Evolutionary conservation across 495 filamentous ascomycete genomes (phyloP).

Genomic region (Penicillium argentinense): DNA sequence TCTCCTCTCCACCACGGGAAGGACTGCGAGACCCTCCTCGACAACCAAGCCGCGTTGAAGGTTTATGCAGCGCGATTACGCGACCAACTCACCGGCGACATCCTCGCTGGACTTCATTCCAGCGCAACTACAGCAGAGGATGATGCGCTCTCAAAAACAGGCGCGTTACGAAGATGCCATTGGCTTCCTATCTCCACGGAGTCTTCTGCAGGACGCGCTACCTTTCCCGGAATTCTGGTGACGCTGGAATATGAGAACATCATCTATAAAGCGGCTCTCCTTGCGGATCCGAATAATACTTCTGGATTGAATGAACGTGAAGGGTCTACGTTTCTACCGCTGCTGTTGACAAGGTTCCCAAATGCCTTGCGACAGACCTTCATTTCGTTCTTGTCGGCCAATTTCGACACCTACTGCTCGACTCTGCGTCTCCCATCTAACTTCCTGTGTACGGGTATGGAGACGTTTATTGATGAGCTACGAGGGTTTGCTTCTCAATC

Average conservation of each 20-base stretch:
- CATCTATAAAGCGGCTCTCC: constrained; percentile 47
- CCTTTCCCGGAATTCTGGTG: constrained; percentile 41
- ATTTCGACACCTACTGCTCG: constrained; percentile 53
- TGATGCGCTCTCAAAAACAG: constrained; percentile 42
- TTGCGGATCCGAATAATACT: constrained; percentile 17
- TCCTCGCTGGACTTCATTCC: constrained; percentile 45
- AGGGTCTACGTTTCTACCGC: constrained; percentile 47
- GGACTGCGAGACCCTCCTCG: constrained; percentile 39
- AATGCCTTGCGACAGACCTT: constrained; percentile 50
- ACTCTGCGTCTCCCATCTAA: constrained; percentile 38
- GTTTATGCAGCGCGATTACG: constrained; percentile 51
- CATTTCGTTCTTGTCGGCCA: constrained; percentile 45
- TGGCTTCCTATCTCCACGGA: constrained; percentile 45
- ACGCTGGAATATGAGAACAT: constrained; percentile 52
- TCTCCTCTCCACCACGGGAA: constrained; percentile 52
- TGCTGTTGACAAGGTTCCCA: constrained; percentile 56
- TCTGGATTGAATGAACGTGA: constrained; percentile 4
- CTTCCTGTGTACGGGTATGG: constrained; percentile 38
- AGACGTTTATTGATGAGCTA: constrained; percentile 29
- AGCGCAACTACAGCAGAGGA: constrained; percentile 32
- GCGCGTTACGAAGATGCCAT: constrained; percentile 43
- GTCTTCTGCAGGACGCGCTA: constrained; percentile 3
- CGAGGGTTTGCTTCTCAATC: background rate
- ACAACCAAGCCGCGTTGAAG: constrained; percentile 37
- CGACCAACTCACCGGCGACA: constrained; percentile 52